Percentiles rank a stretch among this genome's conserved stretches.
Conservation (phyloP, 257 asterid species). For the Nicotiana attenuata region DNA sequence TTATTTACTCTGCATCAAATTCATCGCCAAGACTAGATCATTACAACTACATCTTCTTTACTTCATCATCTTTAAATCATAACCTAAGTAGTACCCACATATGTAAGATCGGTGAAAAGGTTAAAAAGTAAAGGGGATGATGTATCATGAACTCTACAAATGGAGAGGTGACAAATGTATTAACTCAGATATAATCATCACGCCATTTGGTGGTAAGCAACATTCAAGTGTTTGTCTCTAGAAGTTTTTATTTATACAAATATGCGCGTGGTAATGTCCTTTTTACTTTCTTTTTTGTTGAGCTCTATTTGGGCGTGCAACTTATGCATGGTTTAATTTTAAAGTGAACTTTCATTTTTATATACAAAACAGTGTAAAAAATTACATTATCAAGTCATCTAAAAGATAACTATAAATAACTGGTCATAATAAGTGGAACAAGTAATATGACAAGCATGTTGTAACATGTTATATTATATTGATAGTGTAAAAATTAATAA, state of each 20-base stretch:
- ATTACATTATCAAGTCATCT: too few species aligned
- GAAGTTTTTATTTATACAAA: slow-evolving; percentile 26
- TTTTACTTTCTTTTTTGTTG: background rate
- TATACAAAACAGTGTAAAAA: too few species aligned
- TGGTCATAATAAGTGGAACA: too few species aligned
- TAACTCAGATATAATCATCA: slow-evolving; percentile 45
- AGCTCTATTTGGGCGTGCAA: background rate
- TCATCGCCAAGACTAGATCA: slow-evolving; percentile 25
- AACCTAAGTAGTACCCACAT: background rate
- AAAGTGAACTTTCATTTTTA: too few species aligned
- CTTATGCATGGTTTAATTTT: background rate
- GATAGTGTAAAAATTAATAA: too few species aligned
- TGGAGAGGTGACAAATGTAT: slow-evolving; percentile 43
- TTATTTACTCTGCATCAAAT: slow-evolving; percentile 30
- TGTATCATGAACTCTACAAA: slow-evolving; percentile 33
- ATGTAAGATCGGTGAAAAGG: background rate
- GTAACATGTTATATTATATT: too few species aligned
- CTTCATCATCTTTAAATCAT: slow-evolving; percentile 27
- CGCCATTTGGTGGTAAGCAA: slow-evolving; percentile 43
- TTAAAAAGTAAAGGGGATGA: background rate
- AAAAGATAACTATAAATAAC: too few species aligned
- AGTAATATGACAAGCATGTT: too few species aligned
- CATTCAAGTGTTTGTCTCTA: slow-evolving; percentile 27
- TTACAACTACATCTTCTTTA: background rate
- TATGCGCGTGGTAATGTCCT: slow-evolving; percentile 27